Percentiles rank a stretch among this genome's conserved stretches.
phyloP scores from a whole-genome alignment of 106 monocot genomes.

The Platanthera guangdongensis region DNA sequence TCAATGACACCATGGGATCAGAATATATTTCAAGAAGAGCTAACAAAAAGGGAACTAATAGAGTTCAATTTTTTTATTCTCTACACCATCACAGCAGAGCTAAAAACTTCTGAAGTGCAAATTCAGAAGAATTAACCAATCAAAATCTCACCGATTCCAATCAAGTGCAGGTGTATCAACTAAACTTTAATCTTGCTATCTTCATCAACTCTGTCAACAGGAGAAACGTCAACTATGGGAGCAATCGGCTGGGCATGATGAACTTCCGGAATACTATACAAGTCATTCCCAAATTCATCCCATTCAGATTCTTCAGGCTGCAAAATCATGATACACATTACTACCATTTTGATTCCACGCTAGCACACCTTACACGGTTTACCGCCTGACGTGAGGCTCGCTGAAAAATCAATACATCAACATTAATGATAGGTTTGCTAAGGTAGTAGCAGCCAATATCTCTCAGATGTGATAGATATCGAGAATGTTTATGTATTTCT shows the following conservation, averaged over 20 bases:
- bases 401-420: no score
- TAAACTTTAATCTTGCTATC: constrained; percentile 81
- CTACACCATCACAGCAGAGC: background rate
- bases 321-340: constrained; percentile 5
- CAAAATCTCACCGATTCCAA: constrained; percentile 55
- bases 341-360: background rate
- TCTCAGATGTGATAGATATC: no score
- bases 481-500: no score
- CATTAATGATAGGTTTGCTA: no score
- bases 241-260: constrained; percentile 36
- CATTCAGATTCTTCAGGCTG: constrained; percentile 95
- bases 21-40: background rate
- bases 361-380: background rate
- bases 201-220: constrained; percentile 64
- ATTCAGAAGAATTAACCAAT: background rate
- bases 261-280: constrained; percentile 73
- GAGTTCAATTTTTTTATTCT: background rate
- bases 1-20: constrained; percentile 5
- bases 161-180: constrained; percentile 89
- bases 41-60: background rate
- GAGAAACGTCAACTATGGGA: constrained; percentile 33
- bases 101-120: background rate
- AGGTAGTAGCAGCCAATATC: no score
- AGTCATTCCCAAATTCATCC: constrained; percentile 97
- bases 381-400: background rate